A percentile compares a stretch with the other conserved stretches of the same genome.
Evolutionary conservation across 2,329 filamentous ascomycete genomes (phyloP).

Genomic region (Colletotrichum sp.): DNA sequence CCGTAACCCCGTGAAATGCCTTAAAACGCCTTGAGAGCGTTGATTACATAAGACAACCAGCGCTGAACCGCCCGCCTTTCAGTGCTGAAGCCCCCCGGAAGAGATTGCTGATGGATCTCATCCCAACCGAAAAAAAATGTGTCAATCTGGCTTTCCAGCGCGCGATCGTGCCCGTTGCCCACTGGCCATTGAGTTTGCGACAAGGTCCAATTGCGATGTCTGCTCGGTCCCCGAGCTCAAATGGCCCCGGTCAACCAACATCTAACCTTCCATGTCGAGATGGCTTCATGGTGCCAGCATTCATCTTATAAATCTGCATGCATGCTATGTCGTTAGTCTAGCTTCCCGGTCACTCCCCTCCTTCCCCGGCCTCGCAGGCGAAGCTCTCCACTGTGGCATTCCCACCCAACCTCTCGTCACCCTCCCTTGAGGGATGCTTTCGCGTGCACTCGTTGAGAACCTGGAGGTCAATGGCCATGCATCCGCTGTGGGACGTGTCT

Average conservation of each 20-base stretch:
- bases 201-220: background rate
- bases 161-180: background rate
- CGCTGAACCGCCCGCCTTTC: background rate
- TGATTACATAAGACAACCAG: background rate
- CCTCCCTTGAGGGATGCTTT: background rate
- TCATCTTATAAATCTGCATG: background rate
- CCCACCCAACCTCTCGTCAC: background rate
- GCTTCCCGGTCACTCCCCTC: conserved; percentile 1
- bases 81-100: background rate
- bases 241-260: background rate
- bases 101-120: conserved; percentile 6
- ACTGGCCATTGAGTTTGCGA: conserved; percentile 11
- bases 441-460: background rate
- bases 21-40: background rate
- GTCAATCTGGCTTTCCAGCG: conserved; percentile 8
- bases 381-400: conserved; percentile 11
- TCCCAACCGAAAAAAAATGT: conserved; percentile 5
- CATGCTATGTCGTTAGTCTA: background rate
- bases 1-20: conserved; percentile 15
- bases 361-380: conserved; percentile 7
- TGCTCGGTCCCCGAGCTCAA: background rate
- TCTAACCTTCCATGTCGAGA: background rate
- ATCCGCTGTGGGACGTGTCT: background rate
- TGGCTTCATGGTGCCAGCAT: background rate
- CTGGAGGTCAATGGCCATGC: background rate